phyloP scores from a whole-genome alignment of 768 basidiomycete genomes.

The Fistulinella prunicolor region DNA sequence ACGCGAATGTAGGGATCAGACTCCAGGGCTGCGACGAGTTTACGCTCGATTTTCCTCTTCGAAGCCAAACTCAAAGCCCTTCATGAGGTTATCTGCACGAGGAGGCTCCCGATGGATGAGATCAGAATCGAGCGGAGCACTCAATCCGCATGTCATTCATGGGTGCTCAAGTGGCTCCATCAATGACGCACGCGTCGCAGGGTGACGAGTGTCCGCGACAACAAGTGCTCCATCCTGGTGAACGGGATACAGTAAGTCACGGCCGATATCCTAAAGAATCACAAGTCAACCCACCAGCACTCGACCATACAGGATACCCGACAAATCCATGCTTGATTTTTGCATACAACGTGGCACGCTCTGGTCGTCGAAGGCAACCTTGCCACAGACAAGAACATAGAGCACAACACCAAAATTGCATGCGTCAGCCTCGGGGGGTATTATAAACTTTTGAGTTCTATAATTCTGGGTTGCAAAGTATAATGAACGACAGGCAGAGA shows the following conservation, averaged over 20 bases:
- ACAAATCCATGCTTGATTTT: slow-evolving; percentile 98
- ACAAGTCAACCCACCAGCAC: slow-evolving; percentile 59
- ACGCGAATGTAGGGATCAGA: slow-evolving; percentile 75
- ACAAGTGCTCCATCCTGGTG: slow-evolving; percentile 89
- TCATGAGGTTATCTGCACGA: slow-evolving; percentile 89
- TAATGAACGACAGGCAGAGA: slow-evolving; percentile 93
- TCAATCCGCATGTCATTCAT: slow-evolving; percentile 90
- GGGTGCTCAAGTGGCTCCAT: slow-evolving; percentile 84
- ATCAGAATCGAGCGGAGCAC: slow-evolving; percentile 76
- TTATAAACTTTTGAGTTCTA: slow-evolving; percentile 96
- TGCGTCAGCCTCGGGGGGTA: slow-evolving; percentile 94
- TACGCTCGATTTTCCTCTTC: slow-evolving; percentile 82
- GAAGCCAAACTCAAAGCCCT: slow-evolving; percentile 93
- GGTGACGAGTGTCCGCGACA: slow-evolving; percentile 95
- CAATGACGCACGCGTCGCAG: slow-evolving; percentile 77
- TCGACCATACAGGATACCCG: slow-evolving; percentile 97
- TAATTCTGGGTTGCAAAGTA: slow-evolving; percentile 97
- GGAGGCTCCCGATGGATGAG: slow-evolving; percentile 88
- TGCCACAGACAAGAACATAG: slow-evolving; percentile 98
- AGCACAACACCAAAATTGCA: slow-evolving; percentile 99
- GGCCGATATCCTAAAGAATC: background rate
- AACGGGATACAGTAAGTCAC: slow-evolving; percentile 14
- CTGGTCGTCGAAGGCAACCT: slow-evolving; percentile 98
- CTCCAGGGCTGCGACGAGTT: slow-evolving; percentile 67
- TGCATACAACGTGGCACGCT: slow-evolving; percentile 97